phyloP scores from a whole-genome alignment of 2,329 filamentous ascomycete species.

The Ophiocordyceps camponoti-floridani region DNA sequence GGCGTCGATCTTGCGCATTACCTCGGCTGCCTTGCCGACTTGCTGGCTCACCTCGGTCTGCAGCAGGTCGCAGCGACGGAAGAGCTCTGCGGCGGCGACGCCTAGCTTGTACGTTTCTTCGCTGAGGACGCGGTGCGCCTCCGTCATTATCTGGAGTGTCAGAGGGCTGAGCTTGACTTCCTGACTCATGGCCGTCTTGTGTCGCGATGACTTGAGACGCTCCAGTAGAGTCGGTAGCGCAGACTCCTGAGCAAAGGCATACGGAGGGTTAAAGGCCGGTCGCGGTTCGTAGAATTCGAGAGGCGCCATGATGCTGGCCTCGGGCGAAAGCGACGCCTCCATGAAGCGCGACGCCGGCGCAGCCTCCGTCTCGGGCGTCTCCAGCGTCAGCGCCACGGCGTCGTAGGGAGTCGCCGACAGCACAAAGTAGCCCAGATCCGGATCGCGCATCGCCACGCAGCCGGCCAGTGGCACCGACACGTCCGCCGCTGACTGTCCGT shows the following conservation, averaged over 20 bases:
- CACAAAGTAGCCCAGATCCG: conserved; percentile 45
- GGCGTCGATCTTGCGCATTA: conserved; percentile 47
- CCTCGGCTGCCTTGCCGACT: conserved; percentile 44
- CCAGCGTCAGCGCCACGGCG: conserved; percentile 40
- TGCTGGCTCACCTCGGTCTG: conserved; percentile 51
- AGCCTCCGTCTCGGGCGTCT: conserved; percentile 35
- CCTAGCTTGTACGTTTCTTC: conserved; percentile 53
- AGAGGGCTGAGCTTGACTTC: conserved; percentile 53
- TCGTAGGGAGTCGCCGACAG: conserved; percentile 40
- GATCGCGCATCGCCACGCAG: conserved; percentile 34
- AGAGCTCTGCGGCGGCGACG: conserved; percentile 53
- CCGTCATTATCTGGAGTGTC: conserved; percentile 53
- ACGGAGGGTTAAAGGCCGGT: conserved; percentile 45
- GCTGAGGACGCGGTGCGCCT: conserved; percentile 53
- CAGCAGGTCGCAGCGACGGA: conserved; percentile 50
- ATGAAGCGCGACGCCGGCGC: conserved; percentile 20
- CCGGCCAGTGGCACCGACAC: conserved; percentile 32
- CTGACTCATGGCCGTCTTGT: conserved; percentile 44
- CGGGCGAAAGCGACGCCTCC: conserved; percentile 23
- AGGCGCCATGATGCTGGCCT: conserved; percentile 21
- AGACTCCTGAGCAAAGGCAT: conserved; percentile 38
- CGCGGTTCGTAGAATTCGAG: conserved; percentile 43
- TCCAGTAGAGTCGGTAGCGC: conserved; percentile 37
- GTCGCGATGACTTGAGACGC: conserved; percentile 37
- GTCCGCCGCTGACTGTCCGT: conserved; percentile 30